These are phyloP conservation scores for Citrus australasica DNA, from an alignment of 345 rosid genomes.

Conservation along the genomic window DNA sequence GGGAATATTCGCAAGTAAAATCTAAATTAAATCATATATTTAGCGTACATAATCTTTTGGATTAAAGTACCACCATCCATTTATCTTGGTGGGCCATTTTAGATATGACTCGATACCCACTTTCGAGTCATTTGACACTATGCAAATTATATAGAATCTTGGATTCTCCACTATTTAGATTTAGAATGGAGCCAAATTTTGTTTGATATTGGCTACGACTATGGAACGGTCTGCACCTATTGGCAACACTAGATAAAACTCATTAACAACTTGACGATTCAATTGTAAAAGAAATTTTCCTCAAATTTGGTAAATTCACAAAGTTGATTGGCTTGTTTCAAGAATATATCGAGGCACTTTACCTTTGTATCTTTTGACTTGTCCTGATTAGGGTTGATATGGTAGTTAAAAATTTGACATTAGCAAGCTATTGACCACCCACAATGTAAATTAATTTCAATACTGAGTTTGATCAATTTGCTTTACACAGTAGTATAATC, in stretches of 20 bases:
- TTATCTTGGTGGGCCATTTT: slow-evolving; percentile 23
- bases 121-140: slow-evolving; percentile 32
- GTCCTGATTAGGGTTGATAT: not conserved
- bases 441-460: too few relatives aligned
- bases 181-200: not conserved
- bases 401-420: not conserved
- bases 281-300: not conserved
- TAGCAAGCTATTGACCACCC: not conserved
- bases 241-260: not conserved
- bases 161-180: slow-evolving; percentile 32
- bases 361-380: not conserved
- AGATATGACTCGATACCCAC: slow-evolving; percentile 9
- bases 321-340: not conserved
- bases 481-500: too few relatives aligned
- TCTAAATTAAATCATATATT: not conserved
- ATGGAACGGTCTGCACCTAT: not conserved
- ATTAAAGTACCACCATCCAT: not conserved
- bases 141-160: slow-evolving; percentile 10
- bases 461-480: not conserved
- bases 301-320: not conserved
- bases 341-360: not conserved
- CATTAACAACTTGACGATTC: slow-evolving; percentile 3
- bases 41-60: not conserved
- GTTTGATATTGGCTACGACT: not conserved
- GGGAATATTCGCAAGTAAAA: not conserved